Evolutionary conservation across 2,329 filamentous ascomycete species (phyloP).

Genomic region (Lachnellula occidentalis): DNA sequence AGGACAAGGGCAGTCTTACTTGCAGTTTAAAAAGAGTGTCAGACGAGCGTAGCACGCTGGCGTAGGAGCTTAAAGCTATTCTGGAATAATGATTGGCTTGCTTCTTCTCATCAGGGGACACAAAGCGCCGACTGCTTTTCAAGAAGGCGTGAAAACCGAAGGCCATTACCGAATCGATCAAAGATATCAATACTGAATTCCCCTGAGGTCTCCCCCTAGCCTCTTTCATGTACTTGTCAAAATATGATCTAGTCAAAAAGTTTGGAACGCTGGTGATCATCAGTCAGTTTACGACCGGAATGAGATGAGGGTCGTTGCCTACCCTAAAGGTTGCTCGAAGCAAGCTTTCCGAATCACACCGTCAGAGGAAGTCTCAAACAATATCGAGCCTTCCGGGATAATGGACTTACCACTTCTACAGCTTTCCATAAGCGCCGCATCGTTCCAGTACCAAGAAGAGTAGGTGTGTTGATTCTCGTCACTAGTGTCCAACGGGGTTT

Average conservation of each 20-base stretch:
- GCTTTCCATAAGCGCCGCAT: conserved; percentile 6
- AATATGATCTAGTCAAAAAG: not conserved
- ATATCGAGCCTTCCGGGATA: too few relatives aligned
- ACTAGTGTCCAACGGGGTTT: not conserved
- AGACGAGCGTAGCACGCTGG: not conserved
- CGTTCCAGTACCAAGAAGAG: conserved; percentile 9
- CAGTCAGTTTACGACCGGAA: not conserved
- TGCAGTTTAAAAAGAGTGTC: conserved; percentile 4
- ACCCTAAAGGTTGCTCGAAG: conserved; percentile 3
- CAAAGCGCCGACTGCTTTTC: not conserved
- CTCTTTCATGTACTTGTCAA: not conserved
- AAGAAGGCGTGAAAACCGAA: conserved; percentile 6
- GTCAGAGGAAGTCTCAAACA: not conserved
- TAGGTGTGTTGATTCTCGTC: conserved; percentile 1
- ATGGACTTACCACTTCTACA: conserved; percentile 5
- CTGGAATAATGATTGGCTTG: conserved; percentile 1
- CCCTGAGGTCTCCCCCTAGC: not conserved
- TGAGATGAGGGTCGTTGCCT: not conserved
- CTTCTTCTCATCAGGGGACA: not conserved
- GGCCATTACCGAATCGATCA: conserved; percentile 6
- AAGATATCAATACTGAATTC: conserved; percentile 1
- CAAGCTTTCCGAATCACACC: not conserved
- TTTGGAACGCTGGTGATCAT: not conserved
- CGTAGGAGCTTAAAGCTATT: conserved; percentile 2
- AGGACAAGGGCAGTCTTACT: not conserved